Evolutionary conservation across 2,329 filamentous ascomycete species (phyloP).

Genomic region (Alternaria sp.): DNA sequence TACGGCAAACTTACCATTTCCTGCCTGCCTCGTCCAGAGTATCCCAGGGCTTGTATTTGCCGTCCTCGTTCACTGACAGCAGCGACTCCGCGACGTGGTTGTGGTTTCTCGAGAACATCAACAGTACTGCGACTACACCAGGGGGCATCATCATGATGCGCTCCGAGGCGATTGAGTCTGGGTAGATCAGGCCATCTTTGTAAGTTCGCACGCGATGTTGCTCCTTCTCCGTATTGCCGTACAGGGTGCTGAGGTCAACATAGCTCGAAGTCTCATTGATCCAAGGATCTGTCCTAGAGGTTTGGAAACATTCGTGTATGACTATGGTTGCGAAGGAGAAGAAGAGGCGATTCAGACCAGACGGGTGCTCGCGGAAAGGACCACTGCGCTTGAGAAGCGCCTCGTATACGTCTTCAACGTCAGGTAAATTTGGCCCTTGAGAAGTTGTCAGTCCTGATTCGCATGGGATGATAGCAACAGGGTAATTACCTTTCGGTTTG

Average conservation of each 20-base stretch:
- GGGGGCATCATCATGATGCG: slow-evolving; percentile 70
- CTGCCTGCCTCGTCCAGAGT: slow-evolving; percentile 58
- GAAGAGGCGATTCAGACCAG: slow-evolving; percentile 72
- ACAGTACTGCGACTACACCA: slow-evolving; percentile 69
- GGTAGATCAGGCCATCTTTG: slow-evolving; percentile 69
- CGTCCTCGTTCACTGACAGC: slow-evolving; percentile 80
- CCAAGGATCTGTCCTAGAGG: slow-evolving; percentile 65
- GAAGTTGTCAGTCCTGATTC: neutral
- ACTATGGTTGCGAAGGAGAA: slow-evolving; percentile 75
- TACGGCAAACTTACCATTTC: slow-evolving; percentile 38
- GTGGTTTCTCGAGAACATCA: slow-evolving; percentile 76
- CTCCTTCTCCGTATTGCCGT: slow-evolving; percentile 69
- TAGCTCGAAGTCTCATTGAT: slow-evolving; percentile 74
- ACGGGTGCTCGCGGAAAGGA: slow-evolving; percentile 68
- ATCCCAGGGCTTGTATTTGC: slow-evolving; percentile 73
- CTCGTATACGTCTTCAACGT: slow-evolving; percentile 70
- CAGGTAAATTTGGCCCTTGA: slow-evolving; percentile 54
- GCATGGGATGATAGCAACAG: neutral
- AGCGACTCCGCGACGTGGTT: slow-evolving; percentile 82
- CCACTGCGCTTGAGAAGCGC: slow-evolving; percentile 67
- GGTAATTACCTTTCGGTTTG: slow-evolving; percentile 53
- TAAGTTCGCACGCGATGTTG: slow-evolving; percentile 70
- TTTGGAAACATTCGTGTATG: slow-evolving; percentile 68
- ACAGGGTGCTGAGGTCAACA: slow-evolving; percentile 73
- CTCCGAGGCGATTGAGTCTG: slow-evolving; percentile 71